Percentiles rank a stretch among this genome's conserved stretches.
Evolutionary conservation across 306 rosid species (phyloP).

Genomic region (Canavalia gladiata): DNA sequence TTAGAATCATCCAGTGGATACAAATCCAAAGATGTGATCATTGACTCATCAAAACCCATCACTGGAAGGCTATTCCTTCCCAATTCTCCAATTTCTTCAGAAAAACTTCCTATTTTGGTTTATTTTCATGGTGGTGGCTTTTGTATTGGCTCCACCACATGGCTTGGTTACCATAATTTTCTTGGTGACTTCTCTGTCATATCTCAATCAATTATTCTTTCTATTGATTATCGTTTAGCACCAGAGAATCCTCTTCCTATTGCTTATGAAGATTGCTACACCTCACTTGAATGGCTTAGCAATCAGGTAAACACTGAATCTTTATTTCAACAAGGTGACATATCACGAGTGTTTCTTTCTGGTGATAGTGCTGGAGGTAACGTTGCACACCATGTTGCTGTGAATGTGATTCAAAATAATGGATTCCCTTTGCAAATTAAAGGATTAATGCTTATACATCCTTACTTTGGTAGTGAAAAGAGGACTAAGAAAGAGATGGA

Average conservation of each 20-base stretch:
- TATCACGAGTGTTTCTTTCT: conserved; percentile 72
- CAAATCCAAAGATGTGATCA: conserved; percentile 71
- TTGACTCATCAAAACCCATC: conserved; percentile 65
- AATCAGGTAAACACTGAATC: conserved; percentile 61
- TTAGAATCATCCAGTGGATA: conserved; percentile 49
- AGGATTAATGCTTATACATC: conserved; percentile 76
- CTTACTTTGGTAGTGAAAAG: conserved; percentile 86
- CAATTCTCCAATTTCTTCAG: neutral
- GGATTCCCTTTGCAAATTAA: conserved; percentile 51
- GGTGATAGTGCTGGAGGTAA: conserved; percentile 98
- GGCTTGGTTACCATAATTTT: conserved; percentile 83
- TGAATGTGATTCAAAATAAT: conserved; percentile 46
- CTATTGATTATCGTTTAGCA: conserved; percentile 84
- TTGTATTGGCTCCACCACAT: conserved; percentile 86
- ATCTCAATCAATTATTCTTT: conserved; percentile 64
- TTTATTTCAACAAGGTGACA: conserved; percentile 63
- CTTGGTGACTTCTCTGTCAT: conserved; percentile 66
- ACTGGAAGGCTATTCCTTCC: conserved; percentile 81
- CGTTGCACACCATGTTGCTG: conserved; percentile 73
- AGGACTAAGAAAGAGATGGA: conserved; percentile 67
- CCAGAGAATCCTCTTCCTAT: conserved; percentile 80
- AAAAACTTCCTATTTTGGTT: conserved; percentile 67
- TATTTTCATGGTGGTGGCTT: conserved; percentile 96
- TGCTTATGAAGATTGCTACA: conserved; percentile 78
- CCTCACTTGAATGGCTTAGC: conserved; percentile 73